phyloP scores from a whole-genome alignment of 192 early-diverging fungal genomes.

The Oehlia diaphana region DNA sequence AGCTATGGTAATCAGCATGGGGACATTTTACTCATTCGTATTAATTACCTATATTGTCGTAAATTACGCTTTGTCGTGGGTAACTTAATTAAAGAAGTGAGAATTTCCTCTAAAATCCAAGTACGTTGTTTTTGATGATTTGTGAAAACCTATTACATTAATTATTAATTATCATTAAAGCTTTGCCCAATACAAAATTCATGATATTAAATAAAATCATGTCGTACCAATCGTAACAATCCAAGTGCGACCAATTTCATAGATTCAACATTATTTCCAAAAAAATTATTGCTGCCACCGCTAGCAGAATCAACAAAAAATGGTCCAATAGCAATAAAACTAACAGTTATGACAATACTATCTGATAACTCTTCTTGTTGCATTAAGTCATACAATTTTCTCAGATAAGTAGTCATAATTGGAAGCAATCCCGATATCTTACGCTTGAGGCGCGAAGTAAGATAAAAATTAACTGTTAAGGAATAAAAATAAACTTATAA shows the following conservation, averaged over 20 bases:
- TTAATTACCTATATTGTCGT: slow-evolving; percentile 27
- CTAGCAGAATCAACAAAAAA: slow-evolving; percentile 50
- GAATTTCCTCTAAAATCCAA: slow-evolving; percentile 89
- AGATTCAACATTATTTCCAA: slow-evolving; percentile 34
- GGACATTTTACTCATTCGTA: not conserved
- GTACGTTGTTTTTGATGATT: slow-evolving; percentile 60
- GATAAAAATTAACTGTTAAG: not conserved
- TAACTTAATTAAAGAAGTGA: slow-evolving; percentile 70
- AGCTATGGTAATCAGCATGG: not conserved
- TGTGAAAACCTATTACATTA: slow-evolving; percentile 43
- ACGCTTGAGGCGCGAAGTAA: slow-evolving; percentile 22
- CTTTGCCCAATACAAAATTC: not conserved
- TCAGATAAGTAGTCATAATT: slow-evolving; percentile 25
- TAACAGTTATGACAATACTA: slow-evolving; percentile 44
- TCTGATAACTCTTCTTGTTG: slow-evolving; percentile 48
- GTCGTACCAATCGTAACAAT: slow-evolving; percentile 33
- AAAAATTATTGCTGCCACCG: slow-evolving; percentile 24
- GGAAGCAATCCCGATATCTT: slow-evolving; percentile 17
- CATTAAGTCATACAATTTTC: slow-evolving; percentile 25
- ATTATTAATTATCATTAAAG: not conserved
- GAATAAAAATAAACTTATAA: not conserved
- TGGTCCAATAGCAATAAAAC: slow-evolving; percentile 47
- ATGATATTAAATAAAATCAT: not conserved
- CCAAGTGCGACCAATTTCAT: slow-evolving; percentile 36
- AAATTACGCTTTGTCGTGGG: slow-evolving; percentile 37